Evolutionary conservation across 148 eudicot species (phyloP).

Genomic region (Vaccinium macrocarpon): DNA sequence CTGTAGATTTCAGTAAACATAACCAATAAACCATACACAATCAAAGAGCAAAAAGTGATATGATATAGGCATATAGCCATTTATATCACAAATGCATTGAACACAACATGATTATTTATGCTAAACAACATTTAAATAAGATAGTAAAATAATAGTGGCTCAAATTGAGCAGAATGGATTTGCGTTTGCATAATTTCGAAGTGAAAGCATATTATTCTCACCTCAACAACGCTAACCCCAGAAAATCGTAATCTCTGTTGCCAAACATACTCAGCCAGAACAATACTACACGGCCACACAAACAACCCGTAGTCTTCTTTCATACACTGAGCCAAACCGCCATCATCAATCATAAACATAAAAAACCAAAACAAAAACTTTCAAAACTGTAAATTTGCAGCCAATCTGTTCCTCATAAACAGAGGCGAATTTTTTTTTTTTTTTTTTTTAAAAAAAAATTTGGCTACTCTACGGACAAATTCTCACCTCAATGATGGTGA

Average conservation of each 20-base stretch:
- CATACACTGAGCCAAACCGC: constrained; percentile 45
- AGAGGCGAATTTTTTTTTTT: neutral
- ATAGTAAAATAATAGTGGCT: neutral
- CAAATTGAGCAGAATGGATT: neutral
- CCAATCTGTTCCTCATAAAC: neutral
- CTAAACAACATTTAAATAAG: neutral
- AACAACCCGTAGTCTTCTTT: constrained; percentile 89
- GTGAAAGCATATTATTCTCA: constrained; percentile 16
- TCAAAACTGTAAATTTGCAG: neutral
- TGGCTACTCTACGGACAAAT: too few relatives aligned
- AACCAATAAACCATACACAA: neutral
- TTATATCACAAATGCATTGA: neutral
- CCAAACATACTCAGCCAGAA: constrained; percentile 93
- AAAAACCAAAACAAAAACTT: neutral
- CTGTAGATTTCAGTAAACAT: constrained; percentile 32
- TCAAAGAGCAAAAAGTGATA: neutral
- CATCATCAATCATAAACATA: neutral
- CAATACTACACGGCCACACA: constrained; percentile 83
- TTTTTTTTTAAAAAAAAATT: too few relatives aligned
- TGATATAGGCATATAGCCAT: neutral
- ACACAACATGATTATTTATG: too few relatives aligned
- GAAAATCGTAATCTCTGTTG: constrained; percentile 71
- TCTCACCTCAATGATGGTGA: constrained; percentile 64
- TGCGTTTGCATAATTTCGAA: neutral
- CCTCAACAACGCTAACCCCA: constrained; percentile 67